These are phyloP conservation scores for Babesia caballi DNA, from an alignment of 169 alveolate species.

Conservation along the genomic window DNA sequence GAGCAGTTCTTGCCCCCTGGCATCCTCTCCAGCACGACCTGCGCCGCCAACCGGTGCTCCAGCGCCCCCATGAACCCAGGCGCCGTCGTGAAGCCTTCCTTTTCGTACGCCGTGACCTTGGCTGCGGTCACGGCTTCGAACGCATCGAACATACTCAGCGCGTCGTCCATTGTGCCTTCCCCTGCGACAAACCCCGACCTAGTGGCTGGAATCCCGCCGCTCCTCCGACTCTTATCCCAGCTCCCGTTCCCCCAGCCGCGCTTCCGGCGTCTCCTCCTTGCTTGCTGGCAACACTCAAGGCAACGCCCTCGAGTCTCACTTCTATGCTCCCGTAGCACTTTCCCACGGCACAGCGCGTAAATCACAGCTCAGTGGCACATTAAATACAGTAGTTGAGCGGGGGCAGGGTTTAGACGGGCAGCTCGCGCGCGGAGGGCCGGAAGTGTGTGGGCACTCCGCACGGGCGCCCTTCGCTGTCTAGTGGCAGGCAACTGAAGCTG, in stretches of 20 bases:
- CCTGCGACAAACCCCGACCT: too few relatives aligned
- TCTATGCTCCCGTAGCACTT: too few relatives aligned
- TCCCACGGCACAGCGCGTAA: too few relatives aligned
- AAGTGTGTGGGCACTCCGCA: conserved; percentile 29
- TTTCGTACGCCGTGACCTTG: conserved; percentile 26
- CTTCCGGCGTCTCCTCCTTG: too few relatives aligned
- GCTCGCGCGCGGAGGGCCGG: conserved; percentile 4
- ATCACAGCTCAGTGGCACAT: too few relatives aligned
- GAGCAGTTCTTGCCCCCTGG: conserved; percentile 54
- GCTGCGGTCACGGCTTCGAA: conserved; percentile 40
- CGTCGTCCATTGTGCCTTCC: conserved; percentile 33
- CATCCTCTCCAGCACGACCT: conserved; percentile 39
- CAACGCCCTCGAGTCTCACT: too few relatives aligned
- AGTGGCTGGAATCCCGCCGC: too few relatives aligned
- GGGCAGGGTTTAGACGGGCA: not conserved
- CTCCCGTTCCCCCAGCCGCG: too few relatives aligned
- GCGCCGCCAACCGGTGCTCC: conserved; percentile 28
- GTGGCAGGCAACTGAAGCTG: conserved; percentile 22
- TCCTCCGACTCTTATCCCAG: too few relatives aligned
- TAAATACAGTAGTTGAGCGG: too few relatives aligned
- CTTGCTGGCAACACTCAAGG: too few relatives aligned
- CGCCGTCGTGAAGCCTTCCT: conserved; percentile 20
- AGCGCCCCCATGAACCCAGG: conserved; percentile 4
- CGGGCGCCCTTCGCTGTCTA: conserved; percentile 12
- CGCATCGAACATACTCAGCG: conserved; percentile 64